Conservation (phyloP, 306 rosid genomes). For the Dalbergia cultrata region DNA sequence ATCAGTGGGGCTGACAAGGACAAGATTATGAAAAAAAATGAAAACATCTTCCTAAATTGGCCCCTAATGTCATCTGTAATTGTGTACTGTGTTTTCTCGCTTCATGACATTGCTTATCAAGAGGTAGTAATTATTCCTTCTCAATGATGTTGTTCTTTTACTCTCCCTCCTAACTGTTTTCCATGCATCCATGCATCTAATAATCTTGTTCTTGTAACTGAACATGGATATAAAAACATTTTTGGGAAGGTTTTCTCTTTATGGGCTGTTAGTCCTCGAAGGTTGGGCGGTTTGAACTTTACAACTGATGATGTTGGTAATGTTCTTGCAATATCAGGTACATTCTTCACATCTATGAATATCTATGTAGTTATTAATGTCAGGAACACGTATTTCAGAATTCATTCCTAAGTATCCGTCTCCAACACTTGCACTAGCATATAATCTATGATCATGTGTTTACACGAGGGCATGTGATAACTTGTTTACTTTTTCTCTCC, state of each 20-base stretch:
- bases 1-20: constrained; percentile 35
- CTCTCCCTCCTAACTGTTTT: background rate
- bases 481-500: too few relatives aligned
- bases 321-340: constrained; percentile 78
- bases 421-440: too few relatives aligned
- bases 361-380: background rate
- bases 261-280: constrained; percentile 80
- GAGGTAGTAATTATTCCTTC: constrained; percentile 63
- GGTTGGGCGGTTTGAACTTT: constrained; percentile 72
- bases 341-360: background rate
- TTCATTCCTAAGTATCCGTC: too few relatives aligned
- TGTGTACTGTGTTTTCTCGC: constrained; percentile 74
- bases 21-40: constrained; percentile 34
- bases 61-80: constrained; percentile 83
- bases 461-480: too few relatives aligned
- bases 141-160: background rate
- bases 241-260: constrained; percentile 72
- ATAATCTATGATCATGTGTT: too few relatives aligned
- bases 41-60: constrained; percentile 79
- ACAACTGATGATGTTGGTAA: constrained; percentile 67
- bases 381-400: too few relatives aligned
- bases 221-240: background rate
- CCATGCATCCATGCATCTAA: background rate
- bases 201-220: background rate
- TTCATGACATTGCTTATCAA: constrained; percentile 80